phyloP scores from a whole-genome alignment of 257 asterid species.

The Datura wrightii region DNA sequence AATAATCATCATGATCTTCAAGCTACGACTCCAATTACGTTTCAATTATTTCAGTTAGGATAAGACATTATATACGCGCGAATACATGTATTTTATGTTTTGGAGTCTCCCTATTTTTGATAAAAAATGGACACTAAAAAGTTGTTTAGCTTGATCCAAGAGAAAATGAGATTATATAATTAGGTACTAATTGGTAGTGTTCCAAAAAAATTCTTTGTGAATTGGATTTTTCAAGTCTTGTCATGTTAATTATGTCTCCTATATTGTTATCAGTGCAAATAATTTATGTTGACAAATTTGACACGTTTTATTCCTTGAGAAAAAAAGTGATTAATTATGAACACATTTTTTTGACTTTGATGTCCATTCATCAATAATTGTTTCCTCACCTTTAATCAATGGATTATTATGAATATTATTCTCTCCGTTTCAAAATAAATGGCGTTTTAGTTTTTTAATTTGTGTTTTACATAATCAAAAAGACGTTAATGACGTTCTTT shows the following conservation, averaged over 20 bases:
- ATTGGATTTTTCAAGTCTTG: background rate
- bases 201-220: background rate
- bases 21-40: too few relatives aligned
- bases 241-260: background rate
- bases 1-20: too few relatives aligned
- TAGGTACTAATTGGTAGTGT: background rate
- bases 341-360: background rate
- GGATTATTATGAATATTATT: background rate
- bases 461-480: too few relatives aligned
- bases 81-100: too few relatives aligned
- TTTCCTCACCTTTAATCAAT: background rate
- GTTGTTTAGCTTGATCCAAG: too few relatives aligned
- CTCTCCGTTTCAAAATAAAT: too few relatives aligned
- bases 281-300: slow-evolving; percentile 20
- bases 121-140: too few relatives aligned
- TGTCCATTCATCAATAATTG: background rate
- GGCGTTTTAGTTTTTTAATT: too few relatives aligned
- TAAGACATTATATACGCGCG: too few relatives aligned
- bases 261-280: background rate
- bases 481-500: too few relatives aligned
- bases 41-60: too few relatives aligned
- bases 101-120: too few relatives aligned
- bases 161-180: background rate
- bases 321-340: background rate
- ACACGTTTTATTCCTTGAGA: background rate